Evolutionary conservation across 1,139 yeast species (phyloP).

Genomic region (Geotrichum candidum): DNA sequence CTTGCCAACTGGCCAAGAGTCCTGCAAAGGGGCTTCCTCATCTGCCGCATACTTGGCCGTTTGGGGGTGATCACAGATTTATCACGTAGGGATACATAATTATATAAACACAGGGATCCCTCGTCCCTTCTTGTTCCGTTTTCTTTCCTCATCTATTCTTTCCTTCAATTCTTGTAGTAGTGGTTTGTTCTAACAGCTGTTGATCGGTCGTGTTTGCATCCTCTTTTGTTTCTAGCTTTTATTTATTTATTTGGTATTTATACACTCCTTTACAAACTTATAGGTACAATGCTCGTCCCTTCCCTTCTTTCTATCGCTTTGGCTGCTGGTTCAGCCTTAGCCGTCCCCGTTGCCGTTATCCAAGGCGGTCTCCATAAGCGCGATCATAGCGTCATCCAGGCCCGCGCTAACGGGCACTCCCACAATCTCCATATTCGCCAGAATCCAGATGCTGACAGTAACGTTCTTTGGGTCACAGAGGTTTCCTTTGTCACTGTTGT

Average conservation of each 20-base stretch:
- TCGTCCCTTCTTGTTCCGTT: background rate
- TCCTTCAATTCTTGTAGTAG: background rate
- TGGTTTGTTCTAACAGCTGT: background rate
- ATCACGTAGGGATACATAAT: background rate
- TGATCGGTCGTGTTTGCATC: background rate
- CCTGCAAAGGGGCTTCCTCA: background rate
- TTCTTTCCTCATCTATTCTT: background rate
- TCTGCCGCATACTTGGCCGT: background rate
- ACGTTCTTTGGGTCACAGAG: conserved; percentile 21
- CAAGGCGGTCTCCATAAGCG: conserved; percentile 8
- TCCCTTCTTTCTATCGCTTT: conserved; percentile 7
- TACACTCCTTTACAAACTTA: background rate
- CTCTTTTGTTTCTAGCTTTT: background rate
- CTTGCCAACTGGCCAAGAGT: background rate
- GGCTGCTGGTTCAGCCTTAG: conserved; percentile 17
- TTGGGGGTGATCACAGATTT: too few relatives aligned
- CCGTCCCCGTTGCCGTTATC: conserved; percentile 16
- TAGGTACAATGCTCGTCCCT: conserved; percentile 1
- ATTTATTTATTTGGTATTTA: background rate
- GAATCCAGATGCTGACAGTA: conserved; percentile 8
- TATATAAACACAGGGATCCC: background rate
- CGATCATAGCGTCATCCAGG: background rate
- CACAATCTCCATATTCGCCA: background rate
- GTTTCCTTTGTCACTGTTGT: conserved; percentile 17
- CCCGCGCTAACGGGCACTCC: background rate